Percentiles rank a stretch among this genome's conserved stretches.
phyloP scores from a whole-genome alignment of 805 yeast species.

The Candida wancherniae region DNA sequence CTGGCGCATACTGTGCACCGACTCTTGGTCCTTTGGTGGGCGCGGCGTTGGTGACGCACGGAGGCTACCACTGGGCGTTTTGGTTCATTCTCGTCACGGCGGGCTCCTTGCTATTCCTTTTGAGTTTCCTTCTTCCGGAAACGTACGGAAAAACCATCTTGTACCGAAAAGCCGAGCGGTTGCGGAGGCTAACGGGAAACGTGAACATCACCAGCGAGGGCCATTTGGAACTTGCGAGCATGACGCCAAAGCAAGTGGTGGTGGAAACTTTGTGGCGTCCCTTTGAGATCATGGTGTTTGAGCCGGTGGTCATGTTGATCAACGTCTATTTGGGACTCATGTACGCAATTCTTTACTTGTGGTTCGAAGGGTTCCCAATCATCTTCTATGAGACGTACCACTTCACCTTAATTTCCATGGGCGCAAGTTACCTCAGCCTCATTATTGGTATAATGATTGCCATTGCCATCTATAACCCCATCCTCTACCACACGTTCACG shows the following conservation, averaged over 20 bases:
- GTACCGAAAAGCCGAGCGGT: conserved; percentile 12
- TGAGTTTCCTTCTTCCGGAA: conserved; percentile 11
- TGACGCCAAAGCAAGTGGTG: conserved; percentile 2
- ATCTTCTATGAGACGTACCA: conserved; percentile 10
- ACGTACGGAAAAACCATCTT: conserved; percentile 10
- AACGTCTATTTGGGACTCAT: conserved; percentile 13
- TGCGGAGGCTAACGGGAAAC: conserved; percentile 12
- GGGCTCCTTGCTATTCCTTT: conserved; percentile 6
- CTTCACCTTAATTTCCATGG: conserved; percentile 11
- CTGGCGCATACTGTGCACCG: conserved; percentile 53
- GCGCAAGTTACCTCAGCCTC: conserved; percentile 8
- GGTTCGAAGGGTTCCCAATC: conserved; percentile 16
- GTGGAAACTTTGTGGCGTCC: conserved; percentile 13
- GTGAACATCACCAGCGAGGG: conserved; percentile 10
- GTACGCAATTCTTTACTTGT: conserved; percentile 13
- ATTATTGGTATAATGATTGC: conserved; percentile 10
- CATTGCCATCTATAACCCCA: conserved; percentile 6
- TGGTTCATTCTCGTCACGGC: conserved; percentile 12
- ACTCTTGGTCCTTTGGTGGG: conserved; percentile 55
- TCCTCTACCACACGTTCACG: conserved; percentile 6
- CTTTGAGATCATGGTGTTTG: conserved; percentile 9
- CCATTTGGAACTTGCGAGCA: conserved; percentile 6
- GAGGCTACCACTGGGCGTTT: conserved; percentile 13
- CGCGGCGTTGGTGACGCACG: conserved; percentile 35
- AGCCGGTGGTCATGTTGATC: conserved; percentile 14